These are phyloP conservation scores for Monosporascus sp. DNA, from an alignment of 2,329 filamentous ascomycete species.

Conservation along the genomic window DNA sequence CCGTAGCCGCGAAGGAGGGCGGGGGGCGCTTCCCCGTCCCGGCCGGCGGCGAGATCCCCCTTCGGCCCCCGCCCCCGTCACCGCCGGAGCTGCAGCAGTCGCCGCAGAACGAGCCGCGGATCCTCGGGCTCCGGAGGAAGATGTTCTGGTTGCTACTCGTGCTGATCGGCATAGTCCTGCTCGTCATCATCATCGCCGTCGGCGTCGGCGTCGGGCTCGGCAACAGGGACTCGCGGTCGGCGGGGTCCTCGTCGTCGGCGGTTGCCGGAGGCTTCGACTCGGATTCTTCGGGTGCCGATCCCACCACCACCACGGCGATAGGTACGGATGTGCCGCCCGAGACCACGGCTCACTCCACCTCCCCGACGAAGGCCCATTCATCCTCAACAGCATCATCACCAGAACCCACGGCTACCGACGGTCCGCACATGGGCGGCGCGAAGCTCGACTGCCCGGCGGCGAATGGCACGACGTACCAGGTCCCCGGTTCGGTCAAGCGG, in stretches of 20 bases:
- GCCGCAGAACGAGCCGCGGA: conserved; percentile 12
- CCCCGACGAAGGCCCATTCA: conserved; percentile 3
- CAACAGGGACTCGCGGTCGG: background rate
- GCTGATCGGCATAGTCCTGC: conserved; percentile 19
- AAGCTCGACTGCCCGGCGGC: conserved; percentile 34
- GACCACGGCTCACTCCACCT: conserved; percentile 8
- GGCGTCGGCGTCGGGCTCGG: conserved; percentile 34
- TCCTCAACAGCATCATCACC: conserved; percentile 14
- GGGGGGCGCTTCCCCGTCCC: conserved; percentile 4
- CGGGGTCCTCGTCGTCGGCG: no score
- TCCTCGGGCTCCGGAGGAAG: conserved; percentile 24
- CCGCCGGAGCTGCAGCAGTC: background rate
- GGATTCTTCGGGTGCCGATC: conserved; percentile 3
- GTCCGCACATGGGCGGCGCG: conserved; percentile 5
- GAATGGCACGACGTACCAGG: conserved; percentile 38
- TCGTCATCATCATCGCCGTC: conserved; percentile 27
- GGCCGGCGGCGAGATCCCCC: conserved; percentile 1
- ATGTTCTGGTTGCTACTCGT: conserved; percentile 31
- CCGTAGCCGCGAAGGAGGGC: background rate
- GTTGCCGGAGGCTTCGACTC: background rate
- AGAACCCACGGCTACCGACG: conserved; percentile 15
- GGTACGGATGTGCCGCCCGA: conserved; percentile 1
- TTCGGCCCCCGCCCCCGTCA: no score
- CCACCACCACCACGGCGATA: conserved; percentile 5
- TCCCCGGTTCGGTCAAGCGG: conserved; percentile 32